A percentile compares a stretch with the other conserved stretches of the same genome.
Evolutionary conservation across 805 yeast species (phyloP).

Genomic region (Candida peoriensis): DNA sequence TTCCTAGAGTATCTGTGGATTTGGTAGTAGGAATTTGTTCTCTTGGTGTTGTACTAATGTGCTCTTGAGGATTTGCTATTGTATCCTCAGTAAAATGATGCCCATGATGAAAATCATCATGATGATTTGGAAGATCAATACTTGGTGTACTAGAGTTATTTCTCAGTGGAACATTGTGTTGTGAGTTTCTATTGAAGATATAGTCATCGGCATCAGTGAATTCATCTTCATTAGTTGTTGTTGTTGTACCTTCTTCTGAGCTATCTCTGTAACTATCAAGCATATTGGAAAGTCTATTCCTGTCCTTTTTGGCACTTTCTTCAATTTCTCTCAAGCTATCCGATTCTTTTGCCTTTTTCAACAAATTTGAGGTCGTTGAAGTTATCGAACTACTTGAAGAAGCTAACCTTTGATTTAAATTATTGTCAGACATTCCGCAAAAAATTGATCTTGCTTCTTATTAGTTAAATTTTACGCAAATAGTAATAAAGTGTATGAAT

Average conservation of each 20-base stretch:
- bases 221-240: slow-evolving; percentile 2
- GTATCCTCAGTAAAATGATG: too few relatives aligned
- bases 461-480: too few relatives aligned
- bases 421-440: too few relatives aligned
- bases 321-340: slow-evolving; percentile 2
- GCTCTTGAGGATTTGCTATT: background rate
- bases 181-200: slow-evolving; percentile 6
- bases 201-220: slow-evolving; percentile 13
- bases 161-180: background rate
- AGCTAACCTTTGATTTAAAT: too few relatives aligned
- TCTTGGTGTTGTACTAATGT: background rate
- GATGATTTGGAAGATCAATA: background rate
- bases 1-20: background rate
- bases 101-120: background rate
- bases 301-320: slow-evolving; percentile 4
- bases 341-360: slow-evolving; percentile 3
- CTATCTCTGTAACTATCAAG: slow-evolving; percentile 3
- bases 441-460: too few relatives aligned
- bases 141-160: background rate
- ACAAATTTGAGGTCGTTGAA: slow-evolving; percentile 6
- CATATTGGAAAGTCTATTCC: slow-evolving; percentile 4
- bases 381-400: background rate
- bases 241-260: background rate
- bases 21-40: background rate
- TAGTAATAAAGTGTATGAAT: too few relatives aligned